These are phyloP conservation scores for Russula virescens DNA, from an alignment of 768 basidiomycete species.

Conservation along the genomic window DNA sequence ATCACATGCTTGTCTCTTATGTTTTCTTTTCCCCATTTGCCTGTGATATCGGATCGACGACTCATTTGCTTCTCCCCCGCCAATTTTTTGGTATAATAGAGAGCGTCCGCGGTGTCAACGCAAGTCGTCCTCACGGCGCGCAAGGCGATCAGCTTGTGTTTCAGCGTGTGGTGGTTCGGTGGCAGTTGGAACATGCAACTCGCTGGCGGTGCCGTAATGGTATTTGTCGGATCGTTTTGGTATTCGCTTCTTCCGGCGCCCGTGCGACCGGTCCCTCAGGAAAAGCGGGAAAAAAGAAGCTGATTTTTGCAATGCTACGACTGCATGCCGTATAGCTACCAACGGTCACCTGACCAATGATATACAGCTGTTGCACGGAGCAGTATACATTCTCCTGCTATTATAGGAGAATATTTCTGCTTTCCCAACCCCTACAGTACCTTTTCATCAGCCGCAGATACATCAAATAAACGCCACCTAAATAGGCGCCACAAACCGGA, in stretches of 20 bases:
- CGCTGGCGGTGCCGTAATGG: slow-evolving; percentile 63
- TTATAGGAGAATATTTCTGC: neutral
- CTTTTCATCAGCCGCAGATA: neutral
- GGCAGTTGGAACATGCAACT: slow-evolving; percentile 64
- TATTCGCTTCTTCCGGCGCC: slow-evolving; percentile 35
- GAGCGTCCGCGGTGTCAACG: slow-evolving; percentile 74
- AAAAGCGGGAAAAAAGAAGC: neutral
- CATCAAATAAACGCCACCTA: neutral
- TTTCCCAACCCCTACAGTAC: neutral
- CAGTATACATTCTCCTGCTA: neutral
- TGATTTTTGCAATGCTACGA: neutral
- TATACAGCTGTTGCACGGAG: no score
- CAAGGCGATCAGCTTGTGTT: slow-evolving; percentile 73
- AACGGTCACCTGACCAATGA: no score
- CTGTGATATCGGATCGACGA: neutral
- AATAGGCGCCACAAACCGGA: neutral
- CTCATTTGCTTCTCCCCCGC: neutral
- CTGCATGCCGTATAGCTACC: neutral
- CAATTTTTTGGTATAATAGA: slow-evolving; percentile 33
- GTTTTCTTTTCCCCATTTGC: no score
- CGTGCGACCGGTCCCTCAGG: slow-evolving; percentile 7
- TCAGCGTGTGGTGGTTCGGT: slow-evolving; percentile 83
- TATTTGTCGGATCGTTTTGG: slow-evolving; percentile 60
- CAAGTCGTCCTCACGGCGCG: slow-evolving; percentile 75
- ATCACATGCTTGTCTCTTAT: no score